phyloP scores from a whole-genome alignment of 495 filamentous ascomycete species.

The Clavariopsis aquatica region DNA sequence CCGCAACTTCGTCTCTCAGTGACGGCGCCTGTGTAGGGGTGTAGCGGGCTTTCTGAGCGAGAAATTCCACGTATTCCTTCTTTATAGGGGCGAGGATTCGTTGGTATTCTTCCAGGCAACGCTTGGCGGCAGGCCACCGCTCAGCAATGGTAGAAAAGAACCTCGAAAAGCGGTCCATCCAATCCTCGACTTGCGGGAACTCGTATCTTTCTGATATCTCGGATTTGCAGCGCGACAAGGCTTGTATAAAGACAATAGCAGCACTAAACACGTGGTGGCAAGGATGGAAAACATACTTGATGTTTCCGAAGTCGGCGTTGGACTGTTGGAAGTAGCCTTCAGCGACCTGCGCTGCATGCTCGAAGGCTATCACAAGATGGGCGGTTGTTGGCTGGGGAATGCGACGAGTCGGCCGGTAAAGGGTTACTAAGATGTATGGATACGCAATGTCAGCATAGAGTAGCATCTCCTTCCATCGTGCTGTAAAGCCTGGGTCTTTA shows the following conservation, averaged over 20 bases:
- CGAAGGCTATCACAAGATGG: slow-evolving; percentile 15
- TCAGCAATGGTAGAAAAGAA: slow-evolving; percentile 29
- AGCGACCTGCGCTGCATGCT: slow-evolving; percentile 16
- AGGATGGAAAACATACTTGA: slow-evolving; percentile 33
- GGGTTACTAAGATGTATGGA: slow-evolving; percentile 26
- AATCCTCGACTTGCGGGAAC: slow-evolving; percentile 19
- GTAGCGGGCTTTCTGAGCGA: slow-evolving; percentile 13
- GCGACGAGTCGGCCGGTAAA: slow-evolving; percentile 15
- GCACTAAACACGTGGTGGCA: slow-evolving; percentile 23
- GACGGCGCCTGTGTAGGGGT: not conserved
- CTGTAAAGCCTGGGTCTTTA: slow-evolving; percentile 12
- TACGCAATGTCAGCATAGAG: slow-evolving; percentile 25
- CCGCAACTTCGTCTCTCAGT: not conserved
- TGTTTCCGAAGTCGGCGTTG: slow-evolving; percentile 20
- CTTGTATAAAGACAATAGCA: slow-evolving; percentile 26
- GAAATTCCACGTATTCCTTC: slow-evolving; percentile 29
- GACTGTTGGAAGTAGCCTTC: slow-evolving; percentile 26
- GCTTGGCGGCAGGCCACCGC: slow-evolving; percentile 25
- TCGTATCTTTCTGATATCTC: slow-evolving; percentile 23
- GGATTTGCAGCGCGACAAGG: slow-evolving; percentile 15
- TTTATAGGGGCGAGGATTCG: slow-evolving; percentile 15
- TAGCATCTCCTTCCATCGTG: slow-evolving; percentile 27
- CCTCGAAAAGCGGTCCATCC: slow-evolving; percentile 20
- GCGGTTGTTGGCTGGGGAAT: slow-evolving; percentile 13
- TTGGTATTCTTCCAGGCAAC: slow-evolving; percentile 32